Conservation (phyloP, 1,139 yeast genomes). For the Geotrichum fermentans region DNA sequence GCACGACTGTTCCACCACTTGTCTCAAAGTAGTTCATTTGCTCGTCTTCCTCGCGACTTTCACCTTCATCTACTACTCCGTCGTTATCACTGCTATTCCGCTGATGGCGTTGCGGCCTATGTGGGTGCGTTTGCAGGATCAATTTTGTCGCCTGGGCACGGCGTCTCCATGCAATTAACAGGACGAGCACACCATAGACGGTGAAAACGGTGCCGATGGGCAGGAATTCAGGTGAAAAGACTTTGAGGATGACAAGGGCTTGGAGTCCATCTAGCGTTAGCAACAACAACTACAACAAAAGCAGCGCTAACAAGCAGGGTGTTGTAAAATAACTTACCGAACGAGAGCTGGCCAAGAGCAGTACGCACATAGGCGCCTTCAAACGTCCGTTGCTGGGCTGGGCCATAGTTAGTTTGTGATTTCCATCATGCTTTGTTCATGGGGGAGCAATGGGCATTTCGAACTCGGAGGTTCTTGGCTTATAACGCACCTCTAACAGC, state of each 20-base stretch:
- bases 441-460: no score
- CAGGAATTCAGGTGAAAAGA: constrained; percentile 39
- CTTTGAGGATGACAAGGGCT: constrained; percentile 38
- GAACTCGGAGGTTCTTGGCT: no score
- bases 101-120: not conserved
- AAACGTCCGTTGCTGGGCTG: constrained; percentile 42
- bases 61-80: constrained; percentile 11
- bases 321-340: constrained; percentile 28
- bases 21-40: constrained; percentile 24
- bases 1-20: constrained; percentile 34
- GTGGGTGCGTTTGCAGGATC: constrained; percentile 5
- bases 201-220: constrained; percentile 41
- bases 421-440: no score
- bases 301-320: no score
- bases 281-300: no score
- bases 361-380: constrained; percentile 44
- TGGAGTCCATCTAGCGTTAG: not conserved
- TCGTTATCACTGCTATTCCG: not conserved
- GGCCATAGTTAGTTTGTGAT: not conserved
- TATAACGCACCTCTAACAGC: no score
- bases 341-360: constrained; percentile 39
- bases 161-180: constrained; percentile 35
- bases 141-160: constrained; percentile 22
- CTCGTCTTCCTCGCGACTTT: not conserved
- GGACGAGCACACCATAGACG: constrained; percentile 37